Evolutionary conservation across 371 early-diverging fungal species (phyloP), one percentile per base, ranked within the genome.

Genomic region (Syncephalastrum racemosum): DNA sequence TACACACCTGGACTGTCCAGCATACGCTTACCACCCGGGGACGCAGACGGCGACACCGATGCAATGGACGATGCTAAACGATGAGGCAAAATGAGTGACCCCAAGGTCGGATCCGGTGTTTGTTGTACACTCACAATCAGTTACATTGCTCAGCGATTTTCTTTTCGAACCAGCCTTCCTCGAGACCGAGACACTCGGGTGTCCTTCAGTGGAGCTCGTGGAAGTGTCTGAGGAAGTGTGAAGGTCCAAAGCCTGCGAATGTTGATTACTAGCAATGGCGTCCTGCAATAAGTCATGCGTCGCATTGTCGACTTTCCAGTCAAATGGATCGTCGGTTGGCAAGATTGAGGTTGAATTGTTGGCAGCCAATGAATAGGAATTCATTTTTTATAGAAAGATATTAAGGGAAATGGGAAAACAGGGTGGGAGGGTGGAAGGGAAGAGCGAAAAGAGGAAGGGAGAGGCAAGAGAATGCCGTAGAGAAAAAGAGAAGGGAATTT

Each of bases 191-290:
- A 45, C 19, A 45, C 1, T 19, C 16, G 16, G 20, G 20, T n/a
- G 20, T 7, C 20, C 20, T 16, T 45, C 20, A 16, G 16, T 45
- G 45, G 20, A 45, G 19, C 27, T 53, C 12, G 14, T 36, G 4
- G 49, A 49, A 16, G 49, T 23, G 14, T 19, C 19, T n/a, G 49
- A 49, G 6, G 12, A 5, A 20, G 24, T 20, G 14, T n/a, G 23
- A 6, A 6, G 23, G 25, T 49, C 24, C 23, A 49, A 24, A 3
- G n/a, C 18, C 24, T 44, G 53, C 5, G 46, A 19, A 25, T 58
- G 56, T 25, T 67, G 59, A 48, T 60, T 40, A 47, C 71, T 70
- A 13, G 59, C 64, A 46, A 70, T 71, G 31, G 72, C 72, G 27
- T 62, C 68, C 47, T 71, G 63, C 20, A 71, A 42, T 13, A 71